phyloP scores from a whole-genome alignment of 352 stramenopile species.

The Achlya hypogyna region DNA sequence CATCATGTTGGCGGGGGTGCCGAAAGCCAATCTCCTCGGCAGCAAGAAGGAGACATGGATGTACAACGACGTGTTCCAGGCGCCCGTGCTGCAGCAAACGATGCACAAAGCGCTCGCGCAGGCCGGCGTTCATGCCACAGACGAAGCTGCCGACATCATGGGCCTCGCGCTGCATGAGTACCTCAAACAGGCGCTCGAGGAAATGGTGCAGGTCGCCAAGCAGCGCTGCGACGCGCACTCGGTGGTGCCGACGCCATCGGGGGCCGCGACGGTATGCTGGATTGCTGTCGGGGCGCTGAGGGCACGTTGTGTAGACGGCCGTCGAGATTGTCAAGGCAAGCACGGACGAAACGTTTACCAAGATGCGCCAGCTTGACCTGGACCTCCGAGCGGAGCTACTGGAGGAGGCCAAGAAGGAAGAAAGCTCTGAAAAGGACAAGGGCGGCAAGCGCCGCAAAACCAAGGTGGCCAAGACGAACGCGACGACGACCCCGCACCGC shows the following conservation, averaged over 20 bases:
- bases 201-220: constrained; percentile 77
- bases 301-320: constrained; percentile 55
- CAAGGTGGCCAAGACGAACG: constrained; percentile 44
- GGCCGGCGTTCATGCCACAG: constrained; percentile 34
- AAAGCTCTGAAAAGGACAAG: constrained; percentile 62
- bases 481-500: background rate
- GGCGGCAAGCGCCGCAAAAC: constrained; percentile 83
- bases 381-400: constrained; percentile 44
- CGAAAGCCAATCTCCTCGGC: constrained; percentile 25
- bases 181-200: constrained; percentile 76
- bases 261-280: constrained; percentile 41
- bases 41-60: constrained; percentile 73
- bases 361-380: constrained; percentile 56
- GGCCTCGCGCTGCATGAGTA: constrained; percentile 76
- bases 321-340: constrained; percentile 79
- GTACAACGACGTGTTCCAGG: constrained; percentile 77
- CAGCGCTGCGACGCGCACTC: constrained; percentile 50
- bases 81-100: constrained; percentile 39
- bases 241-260: constrained; percentile 26
- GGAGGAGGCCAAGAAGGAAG: constrained; percentile 71
- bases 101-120: constrained; percentile 53
- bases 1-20: constrained; percentile 63
- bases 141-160: constrained; percentile 55
- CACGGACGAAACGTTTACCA: constrained; percentile 69
- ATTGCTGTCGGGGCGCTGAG: constrained; percentile 68